Evolutionary conservation across 2,329 filamentous ascomycete species (phyloP).

Genomic region (Aphanocladium album): DNA sequence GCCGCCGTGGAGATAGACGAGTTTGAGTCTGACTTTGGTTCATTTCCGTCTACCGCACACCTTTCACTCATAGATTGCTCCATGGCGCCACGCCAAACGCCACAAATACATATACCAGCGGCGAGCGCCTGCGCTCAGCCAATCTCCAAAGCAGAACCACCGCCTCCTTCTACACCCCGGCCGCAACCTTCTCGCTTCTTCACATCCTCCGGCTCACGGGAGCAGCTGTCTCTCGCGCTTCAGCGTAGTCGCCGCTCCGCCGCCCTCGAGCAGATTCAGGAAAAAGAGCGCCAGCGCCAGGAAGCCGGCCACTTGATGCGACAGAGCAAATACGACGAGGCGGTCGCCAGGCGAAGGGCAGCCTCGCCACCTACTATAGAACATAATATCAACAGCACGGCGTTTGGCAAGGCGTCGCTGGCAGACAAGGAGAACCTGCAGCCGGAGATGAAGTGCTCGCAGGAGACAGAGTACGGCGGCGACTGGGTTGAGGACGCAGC

Average conservation of each 20-base stretch:
- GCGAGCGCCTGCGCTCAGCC: not conserved
- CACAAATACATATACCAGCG: not conserved
- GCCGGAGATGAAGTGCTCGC: slow-evolving; percentile 22
- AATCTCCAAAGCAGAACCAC: not conserved
- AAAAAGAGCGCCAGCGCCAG: slow-evolving; percentile 20
- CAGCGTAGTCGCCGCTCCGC: slow-evolving; percentile 31
- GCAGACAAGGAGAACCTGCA: slow-evolving; percentile 9
- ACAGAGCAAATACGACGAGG: not conserved
- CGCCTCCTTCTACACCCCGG: not conserved
- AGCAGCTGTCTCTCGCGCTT: slow-evolving; percentile 29
- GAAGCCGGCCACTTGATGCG: slow-evolving; percentile 15
- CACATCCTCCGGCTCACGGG: slow-evolving; percentile 32
- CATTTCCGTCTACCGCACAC: slow-evolving; percentile 3
- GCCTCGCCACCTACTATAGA: not conserved
- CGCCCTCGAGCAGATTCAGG: slow-evolving; percentile 25
- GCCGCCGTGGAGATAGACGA: not conserved
- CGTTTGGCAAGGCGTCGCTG: not conserved
- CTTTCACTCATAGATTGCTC: not conserved
- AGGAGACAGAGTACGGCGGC: slow-evolving; percentile 35
- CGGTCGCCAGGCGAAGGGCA: not conserved
- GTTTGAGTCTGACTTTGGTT: not conserved
- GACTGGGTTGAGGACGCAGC: slow-evolving; percentile 35
- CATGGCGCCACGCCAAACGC: not conserved
- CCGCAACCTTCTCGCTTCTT: slow-evolving; percentile 26
- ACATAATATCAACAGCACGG: not conserved